A percentile compares a stretch with the other conserved stretches of the same genome.
Conservation (phyloP, 768 basidiomycete species). For the Udeniomyces megalosporus region DNA sequence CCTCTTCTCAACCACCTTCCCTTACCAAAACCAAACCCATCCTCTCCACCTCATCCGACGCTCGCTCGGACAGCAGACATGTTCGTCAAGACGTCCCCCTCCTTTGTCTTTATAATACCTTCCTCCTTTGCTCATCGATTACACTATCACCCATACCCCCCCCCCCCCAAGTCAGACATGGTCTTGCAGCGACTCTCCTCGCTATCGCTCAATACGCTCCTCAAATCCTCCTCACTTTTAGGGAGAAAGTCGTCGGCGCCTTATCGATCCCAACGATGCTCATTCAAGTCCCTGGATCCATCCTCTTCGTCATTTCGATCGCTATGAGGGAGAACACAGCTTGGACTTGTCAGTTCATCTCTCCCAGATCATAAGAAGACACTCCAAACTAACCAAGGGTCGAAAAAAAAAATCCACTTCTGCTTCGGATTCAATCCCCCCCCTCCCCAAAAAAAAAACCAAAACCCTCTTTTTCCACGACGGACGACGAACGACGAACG, state of each 20-base stretch:
- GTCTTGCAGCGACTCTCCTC: slow-evolving; percentile 59
- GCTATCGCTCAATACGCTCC: slow-evolving; percentile 77
- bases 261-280: slow-evolving; percentile 91
- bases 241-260: slow-evolving; percentile 52
- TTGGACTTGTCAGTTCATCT: slow-evolving; percentile 11
- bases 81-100: background rate
- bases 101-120: background rate
- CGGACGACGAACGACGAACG: no score
- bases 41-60: slow-evolving; percentile 1
- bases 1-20: background rate
- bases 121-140: slow-evolving; percentile 31
- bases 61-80: slow-evolving; percentile 7
- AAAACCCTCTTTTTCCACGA: no score
- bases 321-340: slow-evolving; percentile 41
- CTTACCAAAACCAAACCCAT: background rate
- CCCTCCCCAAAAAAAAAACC: no score
- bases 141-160: slow-evolving; percentile 55
- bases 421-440: no score
- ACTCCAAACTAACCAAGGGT: no score
- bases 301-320: slow-evolving; percentile 72
- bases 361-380: no score
- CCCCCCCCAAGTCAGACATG: slow-evolving; percentile 37
- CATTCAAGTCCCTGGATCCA: slow-evolving; percentile 78
- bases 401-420: no score
- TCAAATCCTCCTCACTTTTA: slow-evolving; percentile 60